Percentiles rank a stretch among this genome's conserved stretches.
These are phyloP conservation scores for Metschnikowia kofuensis DNA, from an alignment of 805 yeast species.

Conservation along the genomic window DNA sequence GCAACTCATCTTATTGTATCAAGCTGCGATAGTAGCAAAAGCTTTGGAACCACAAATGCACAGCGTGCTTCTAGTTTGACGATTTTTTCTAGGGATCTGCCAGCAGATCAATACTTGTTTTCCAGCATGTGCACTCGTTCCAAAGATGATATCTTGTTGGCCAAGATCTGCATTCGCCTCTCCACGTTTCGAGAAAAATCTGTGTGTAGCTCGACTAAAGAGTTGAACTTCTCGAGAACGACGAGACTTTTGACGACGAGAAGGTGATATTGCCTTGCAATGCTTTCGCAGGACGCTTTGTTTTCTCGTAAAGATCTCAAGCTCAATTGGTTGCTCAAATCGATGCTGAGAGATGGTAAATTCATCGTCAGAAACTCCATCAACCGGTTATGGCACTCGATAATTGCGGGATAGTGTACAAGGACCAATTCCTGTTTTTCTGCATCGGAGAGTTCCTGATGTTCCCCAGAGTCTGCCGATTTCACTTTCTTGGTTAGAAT, in stretches of 20 bases:
- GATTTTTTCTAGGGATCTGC: background rate
- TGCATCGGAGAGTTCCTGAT: background rate
- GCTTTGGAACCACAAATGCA: background rate
- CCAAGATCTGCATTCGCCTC: conserved; percentile 10
- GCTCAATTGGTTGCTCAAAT: conserved; percentile 3
- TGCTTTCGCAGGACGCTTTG: conserved; percentile 8
- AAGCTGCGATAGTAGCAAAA: background rate
- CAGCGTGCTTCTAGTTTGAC: background rate
- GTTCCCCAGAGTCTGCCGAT: background rate
- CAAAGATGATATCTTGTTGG: background rate
- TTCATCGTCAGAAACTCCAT: conserved; percentile 24
- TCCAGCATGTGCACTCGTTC: conserved; percentile 1
- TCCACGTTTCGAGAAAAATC: conserved; percentile 27
- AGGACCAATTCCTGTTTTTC: conserved; percentile 22
- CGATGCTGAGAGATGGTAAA: conserved; percentile 10
- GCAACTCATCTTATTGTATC: too few relatives aligned
- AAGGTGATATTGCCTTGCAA: conserved; percentile 20
- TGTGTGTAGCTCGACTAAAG: conserved; percentile 23
- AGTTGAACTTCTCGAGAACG: conserved; percentile 27
- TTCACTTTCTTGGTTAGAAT: background rate
- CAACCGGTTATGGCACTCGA: conserved; percentile 21
- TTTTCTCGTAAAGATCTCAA: background rate
- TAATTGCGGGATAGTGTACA: conserved; percentile 21
- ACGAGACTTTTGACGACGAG: conserved; percentile 29
- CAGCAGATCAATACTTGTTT: conserved; percentile 7